Percentiles rank a stretch among this genome's conserved stretches.
phyloP scores from a whole-genome alignment of 345 rosid genomes.

The Gossypium bickii region DNA sequence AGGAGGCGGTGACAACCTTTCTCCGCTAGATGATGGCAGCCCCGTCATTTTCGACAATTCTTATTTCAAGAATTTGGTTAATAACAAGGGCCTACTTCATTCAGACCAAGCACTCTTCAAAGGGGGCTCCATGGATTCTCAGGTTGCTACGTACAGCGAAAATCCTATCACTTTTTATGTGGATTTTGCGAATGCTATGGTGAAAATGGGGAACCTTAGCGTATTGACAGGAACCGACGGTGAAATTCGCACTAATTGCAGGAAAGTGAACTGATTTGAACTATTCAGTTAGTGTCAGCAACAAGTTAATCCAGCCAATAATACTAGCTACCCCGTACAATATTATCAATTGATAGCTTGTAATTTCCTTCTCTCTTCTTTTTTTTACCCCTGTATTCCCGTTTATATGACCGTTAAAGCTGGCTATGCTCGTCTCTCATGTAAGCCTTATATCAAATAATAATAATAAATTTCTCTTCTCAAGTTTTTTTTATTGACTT shows the following conservation, averaged over 20 bases:
- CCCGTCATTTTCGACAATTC: constrained; percentile 46
- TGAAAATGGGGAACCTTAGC: constrained; percentile 46
- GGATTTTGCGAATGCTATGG: constrained; percentile 46
- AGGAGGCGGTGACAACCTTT: constrained; percentile 38
- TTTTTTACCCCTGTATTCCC: not conserved
- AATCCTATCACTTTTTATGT: constrained; percentile 25
- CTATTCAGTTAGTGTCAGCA: not conserved
- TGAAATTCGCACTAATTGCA: constrained; percentile 38
- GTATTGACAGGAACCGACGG: constrained; percentile 39
- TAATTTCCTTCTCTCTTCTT: not conserved
- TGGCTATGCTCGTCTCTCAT: not conserved
- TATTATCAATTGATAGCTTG: not conserved
- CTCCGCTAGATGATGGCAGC: constrained; percentile 35
- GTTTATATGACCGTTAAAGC: not conserved
- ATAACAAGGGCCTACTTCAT: constrained; percentile 46
- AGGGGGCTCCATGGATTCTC: constrained; percentile 44
- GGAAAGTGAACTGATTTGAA: constrained; percentile 25
- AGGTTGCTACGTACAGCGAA: constrained; percentile 37
- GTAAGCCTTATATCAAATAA: not conserved
- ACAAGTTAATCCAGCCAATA: not conserved
- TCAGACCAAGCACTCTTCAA: constrained; percentile 55
- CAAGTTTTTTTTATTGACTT: too few species aligned
- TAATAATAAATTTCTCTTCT: not conserved
- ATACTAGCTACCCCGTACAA: not conserved
- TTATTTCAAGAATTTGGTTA: constrained; percentile 41